Conservation (phyloP, 768 basidiomycete species). For the Leccinellum albellum region DNA sequence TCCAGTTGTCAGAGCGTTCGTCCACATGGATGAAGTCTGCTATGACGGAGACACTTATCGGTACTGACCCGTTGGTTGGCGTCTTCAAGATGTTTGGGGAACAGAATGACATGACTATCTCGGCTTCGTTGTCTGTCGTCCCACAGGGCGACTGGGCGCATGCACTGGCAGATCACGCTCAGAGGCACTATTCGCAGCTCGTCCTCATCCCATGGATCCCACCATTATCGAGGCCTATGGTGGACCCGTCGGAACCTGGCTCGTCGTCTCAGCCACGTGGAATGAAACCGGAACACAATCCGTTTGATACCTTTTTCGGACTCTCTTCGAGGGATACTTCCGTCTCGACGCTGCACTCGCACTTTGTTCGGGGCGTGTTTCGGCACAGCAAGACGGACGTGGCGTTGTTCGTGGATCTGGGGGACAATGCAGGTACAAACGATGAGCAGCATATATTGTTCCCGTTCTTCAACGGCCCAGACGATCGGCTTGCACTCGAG, state of each 20-base stretch:
- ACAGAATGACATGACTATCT: slow-evolving; percentile 63
- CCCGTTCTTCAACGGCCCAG: slow-evolving; percentile 92
- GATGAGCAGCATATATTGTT: slow-evolving; percentile 64
- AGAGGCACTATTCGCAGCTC: slow-evolving; percentile 59
- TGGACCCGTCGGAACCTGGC: slow-evolving; percentile 27
- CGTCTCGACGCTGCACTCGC: slow-evolving; percentile 61
- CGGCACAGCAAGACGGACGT: slow-evolving; percentile 67
- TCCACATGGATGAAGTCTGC: slow-evolving; percentile 83
- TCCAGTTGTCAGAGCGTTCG: slow-evolving; percentile 86
- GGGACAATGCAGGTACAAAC: slow-evolving; percentile 25
- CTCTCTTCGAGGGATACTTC: slow-evolving; percentile 46
- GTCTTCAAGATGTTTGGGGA: slow-evolving; percentile 77
- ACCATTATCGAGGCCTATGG: slow-evolving; percentile 34
- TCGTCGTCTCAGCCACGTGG: slow-evolving; percentile 8
- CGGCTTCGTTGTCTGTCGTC: slow-evolving; percentile 72
- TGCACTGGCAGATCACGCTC: slow-evolving; percentile 59
- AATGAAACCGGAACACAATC: slow-evolving; percentile 41
- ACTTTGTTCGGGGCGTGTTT: slow-evolving; percentile 84
- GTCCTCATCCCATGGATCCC: slow-evolving; percentile 81
- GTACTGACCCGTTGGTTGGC: slow-evolving; percentile 66
- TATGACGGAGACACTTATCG: slow-evolving; percentile 64
- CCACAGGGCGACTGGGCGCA: slow-evolving; percentile 68
- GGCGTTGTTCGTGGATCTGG: slow-evolving; percentile 82
- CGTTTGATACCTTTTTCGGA: slow-evolving; percentile 79
- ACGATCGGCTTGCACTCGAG: slow-evolving; percentile 81